These are phyloP conservation scores for Globisporangium cederbergense DNA, from an alignment of 352 stramenopile species.

Conservation along the genomic window DNA sequence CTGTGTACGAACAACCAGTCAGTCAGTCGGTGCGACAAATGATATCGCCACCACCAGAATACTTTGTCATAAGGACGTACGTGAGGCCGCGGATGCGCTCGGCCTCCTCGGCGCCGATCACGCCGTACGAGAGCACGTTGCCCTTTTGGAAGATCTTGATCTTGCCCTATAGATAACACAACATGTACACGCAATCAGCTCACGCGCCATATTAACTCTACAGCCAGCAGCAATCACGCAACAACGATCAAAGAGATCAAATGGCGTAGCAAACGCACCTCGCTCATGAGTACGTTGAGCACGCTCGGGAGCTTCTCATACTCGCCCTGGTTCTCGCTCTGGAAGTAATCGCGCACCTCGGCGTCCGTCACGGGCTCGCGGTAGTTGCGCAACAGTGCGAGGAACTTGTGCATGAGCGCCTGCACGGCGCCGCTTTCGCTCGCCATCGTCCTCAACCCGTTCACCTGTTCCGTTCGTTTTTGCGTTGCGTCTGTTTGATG, in stretches of 20 bases:
- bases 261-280: conserved; percentile 30
- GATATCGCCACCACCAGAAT: background rate
- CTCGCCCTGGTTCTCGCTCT: conserved; percentile 50
- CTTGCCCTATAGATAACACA: conserved; percentile 36
- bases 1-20: conserved; percentile 20
- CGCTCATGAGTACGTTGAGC: conserved; percentile 83
- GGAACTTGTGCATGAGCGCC: conserved; percentile 60
- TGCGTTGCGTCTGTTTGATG: too few species aligned
- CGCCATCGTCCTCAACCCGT: conserved; percentile 11
- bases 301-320: conserved; percentile 81
- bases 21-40: background rate
- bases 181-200: background rate
- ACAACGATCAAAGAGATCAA: background rate
- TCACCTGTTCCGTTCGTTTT: conserved; percentile 1
- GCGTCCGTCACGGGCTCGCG: conserved; percentile 74
- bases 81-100: conserved; percentile 83
- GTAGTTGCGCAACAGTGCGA: conserved; percentile 77
- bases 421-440: conserved; percentile 28
- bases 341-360: conserved; percentile 81
- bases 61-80: conserved; percentile 29
- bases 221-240: background rate
- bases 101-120: conserved; percentile 80
- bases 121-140: conserved; percentile 78
- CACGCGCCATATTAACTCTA: background rate
- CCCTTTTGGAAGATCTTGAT: conserved; percentile 90